A percentile compares a stretch with the other conserved stretches of the same genome.
Conservation (phyloP, 2,329 filamentous ascomycete genomes). For the Cyphellophora attinorum region DNA sequence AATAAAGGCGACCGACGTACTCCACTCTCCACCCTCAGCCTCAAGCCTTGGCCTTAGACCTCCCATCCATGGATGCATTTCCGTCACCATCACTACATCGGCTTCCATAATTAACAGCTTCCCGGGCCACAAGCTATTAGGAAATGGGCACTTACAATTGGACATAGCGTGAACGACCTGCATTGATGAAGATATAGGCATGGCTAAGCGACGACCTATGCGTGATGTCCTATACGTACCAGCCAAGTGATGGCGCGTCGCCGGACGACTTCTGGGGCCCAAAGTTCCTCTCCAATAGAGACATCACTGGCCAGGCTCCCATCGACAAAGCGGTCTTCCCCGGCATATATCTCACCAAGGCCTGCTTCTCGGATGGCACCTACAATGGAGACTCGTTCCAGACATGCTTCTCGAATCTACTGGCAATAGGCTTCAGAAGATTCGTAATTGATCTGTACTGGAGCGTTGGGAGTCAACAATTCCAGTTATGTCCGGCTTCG, state of each 20-base stretch:
- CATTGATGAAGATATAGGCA: too few relatives aligned
- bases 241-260: conserved; percentile 25
- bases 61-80: too few relatives aligned
- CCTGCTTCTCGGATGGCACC: conserved; percentile 47
- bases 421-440: conserved; percentile 49
- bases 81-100: too few relatives aligned
- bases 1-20: too few relatives aligned
- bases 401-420: conserved; percentile 53
- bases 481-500: conserved; percentile 52
- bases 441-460: conserved; percentile 55
- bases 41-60: too few relatives aligned
- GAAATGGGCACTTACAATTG: too few relatives aligned
- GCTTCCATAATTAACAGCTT: too few relatives aligned
- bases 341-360: conserved; percentile 46
- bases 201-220: neutral
- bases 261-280: conserved; percentile 26
- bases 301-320: conserved; percentile 35
- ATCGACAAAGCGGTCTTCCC: conserved; percentile 53
- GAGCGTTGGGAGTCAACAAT: conserved; percentile 44
- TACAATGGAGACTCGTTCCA: conserved; percentile 43
- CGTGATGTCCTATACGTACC: conserved; percentile 32
- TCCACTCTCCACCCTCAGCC: too few relatives aligned
- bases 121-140: too few relatives aligned
- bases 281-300: neutral
- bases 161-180: too few relatives aligned